Base-by-base conservation (phyloP, 73 alveolate genomes). In the Paramecium sonneborni region DNA sequence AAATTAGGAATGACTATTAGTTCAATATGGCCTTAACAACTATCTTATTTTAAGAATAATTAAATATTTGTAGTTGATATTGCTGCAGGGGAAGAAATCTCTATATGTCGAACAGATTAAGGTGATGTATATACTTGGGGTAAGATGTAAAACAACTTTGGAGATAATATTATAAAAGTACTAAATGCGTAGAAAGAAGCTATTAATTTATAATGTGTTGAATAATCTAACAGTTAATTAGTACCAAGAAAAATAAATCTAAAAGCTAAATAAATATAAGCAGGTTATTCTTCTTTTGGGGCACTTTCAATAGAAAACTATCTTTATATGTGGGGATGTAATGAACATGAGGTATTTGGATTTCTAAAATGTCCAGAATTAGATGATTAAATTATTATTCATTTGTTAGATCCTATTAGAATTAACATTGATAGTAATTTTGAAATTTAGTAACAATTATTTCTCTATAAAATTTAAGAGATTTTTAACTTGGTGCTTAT, bases 41-140 rank as follows among this genome's bases (percentile, higher is more conserved):
- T 79, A 3, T 21, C 86, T 34, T 72, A 34, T 72, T 72, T 72
- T 20, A 72, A 72, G 57, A 79, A 79, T 34, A 46, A 43, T 79
- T 21, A 39, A 1, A 20, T 43, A 20, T 79, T 79, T 46, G 48
- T 79, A 43, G 21, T 46, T 7, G 74, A 79, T 39, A 41, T 46
- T 11, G n/a, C 28, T 20, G 90, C 90, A 4, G 74, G 76, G 0
- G 9, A 20, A 79, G 69, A 44, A 30, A 46, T 39, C 6, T 79
- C 90, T 18, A 46, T 46, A 34, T 79, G 90, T 8, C 4, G 69
- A 79, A 9, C 41, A n/a, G 74, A 43, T 79, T 39, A 41, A 46
- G 90, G 90, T 6, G 74, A 79, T 24, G 74, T 46, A 3, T 79
- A 79, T 79, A 38, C 90, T 30, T 79, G 90, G 90, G 90, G 90